Evolutionary conservation across 2,329 filamentous ascomycete species (phyloP).

Genomic region (Fusarium pseudonygamai): DNA sequence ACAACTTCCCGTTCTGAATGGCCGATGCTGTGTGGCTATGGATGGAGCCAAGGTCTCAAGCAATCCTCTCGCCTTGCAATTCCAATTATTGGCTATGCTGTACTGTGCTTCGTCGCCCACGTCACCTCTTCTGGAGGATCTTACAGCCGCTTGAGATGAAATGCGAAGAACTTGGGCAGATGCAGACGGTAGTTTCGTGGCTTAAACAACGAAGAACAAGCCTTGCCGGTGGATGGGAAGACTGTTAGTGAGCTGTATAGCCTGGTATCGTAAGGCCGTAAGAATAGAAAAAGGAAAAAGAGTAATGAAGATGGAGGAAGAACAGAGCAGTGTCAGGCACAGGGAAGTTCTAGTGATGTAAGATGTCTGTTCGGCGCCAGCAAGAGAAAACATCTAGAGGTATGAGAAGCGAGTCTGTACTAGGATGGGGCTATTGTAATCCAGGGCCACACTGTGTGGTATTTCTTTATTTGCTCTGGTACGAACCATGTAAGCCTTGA

Average conservation of each 20-base stretch:
- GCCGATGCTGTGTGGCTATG: constrained; percentile 35
- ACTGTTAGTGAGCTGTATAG: constrained; percentile 23
- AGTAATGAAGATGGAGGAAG: constrained; percentile 33
- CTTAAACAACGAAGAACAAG: constrained; percentile 17
- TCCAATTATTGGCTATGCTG: constrained; percentile 36
- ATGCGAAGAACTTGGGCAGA: constrained; percentile 12
- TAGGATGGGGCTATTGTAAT: constrained; percentile 32
- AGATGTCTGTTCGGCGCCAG: constrained; percentile 36
- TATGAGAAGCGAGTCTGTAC: constrained; percentile 35
- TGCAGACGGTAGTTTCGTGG: constrained; percentile 15
- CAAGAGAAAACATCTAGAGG: constrained; percentile 32
- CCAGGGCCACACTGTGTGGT: constrained; percentile 41
- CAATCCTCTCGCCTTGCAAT: constrained; percentile 36
- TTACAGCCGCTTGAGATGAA: constrained; percentile 20
- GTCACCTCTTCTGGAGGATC: constrained; percentile 19
- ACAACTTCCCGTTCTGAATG: constrained; percentile 38
- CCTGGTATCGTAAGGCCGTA: constrained; percentile 26
- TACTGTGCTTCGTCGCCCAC: constrained; percentile 25
- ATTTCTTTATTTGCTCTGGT: constrained; percentile 39
- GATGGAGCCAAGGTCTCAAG: constrained; percentile 34
- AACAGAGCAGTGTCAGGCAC: constrained; percentile 18
- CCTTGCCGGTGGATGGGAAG: constrained; percentile 16
- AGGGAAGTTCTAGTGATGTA: constrained; percentile 40
- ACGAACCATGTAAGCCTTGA: constrained; percentile 38
- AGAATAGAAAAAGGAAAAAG: constrained; percentile 24